Percentiles rank a stretch among this genome's conserved stretches.
phyloP scores from a whole-genome alignment of 1,139 yeast genomes.

The Sugiyamaella castrensis region DNA sequence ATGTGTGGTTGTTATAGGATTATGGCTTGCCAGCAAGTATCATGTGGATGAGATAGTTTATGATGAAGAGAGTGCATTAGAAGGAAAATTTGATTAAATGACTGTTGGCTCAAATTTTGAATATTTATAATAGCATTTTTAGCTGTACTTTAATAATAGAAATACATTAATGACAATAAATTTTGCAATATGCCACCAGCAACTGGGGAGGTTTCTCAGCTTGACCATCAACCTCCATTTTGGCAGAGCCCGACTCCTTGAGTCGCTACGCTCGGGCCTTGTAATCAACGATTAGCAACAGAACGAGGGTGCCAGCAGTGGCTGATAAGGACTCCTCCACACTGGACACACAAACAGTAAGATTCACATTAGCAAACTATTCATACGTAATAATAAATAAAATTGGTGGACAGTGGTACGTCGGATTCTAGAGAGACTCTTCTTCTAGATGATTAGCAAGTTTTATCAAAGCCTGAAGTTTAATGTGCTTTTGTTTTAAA shows the following conservation, averaged over 20 bases:
- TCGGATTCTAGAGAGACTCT: constrained; percentile 1
- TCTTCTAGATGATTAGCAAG: constrained; percentile 7
- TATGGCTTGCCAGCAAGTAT: constrained; percentile 28
- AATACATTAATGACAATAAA: neutral
- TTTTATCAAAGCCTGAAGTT: constrained; percentile 1
- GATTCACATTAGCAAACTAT: neutral
- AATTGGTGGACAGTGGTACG: neutral
- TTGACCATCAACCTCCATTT: no score
- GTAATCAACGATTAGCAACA: no score
- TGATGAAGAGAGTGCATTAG: constrained; percentile 32
- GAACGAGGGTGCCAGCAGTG: no score
- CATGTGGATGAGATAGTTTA: constrained; percentile 19
- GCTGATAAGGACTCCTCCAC: no score
- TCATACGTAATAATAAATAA: neutral
- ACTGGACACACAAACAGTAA: neutral
- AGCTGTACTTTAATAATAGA: neutral
- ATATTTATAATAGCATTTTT: neutral
- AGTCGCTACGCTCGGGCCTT: no score
- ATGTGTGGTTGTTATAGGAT: constrained; percentile 48
- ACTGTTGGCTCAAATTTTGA: neutral
- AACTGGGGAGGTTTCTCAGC: no score
- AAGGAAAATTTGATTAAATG: constrained; percentile 27
- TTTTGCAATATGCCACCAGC: no score
- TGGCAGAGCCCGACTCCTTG: no score
- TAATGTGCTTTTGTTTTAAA: neutral